These are phyloP conservation scores for Lepidium africanum DNA, from an alignment of 345 rosid species.

Conservation along the genomic window DNA sequence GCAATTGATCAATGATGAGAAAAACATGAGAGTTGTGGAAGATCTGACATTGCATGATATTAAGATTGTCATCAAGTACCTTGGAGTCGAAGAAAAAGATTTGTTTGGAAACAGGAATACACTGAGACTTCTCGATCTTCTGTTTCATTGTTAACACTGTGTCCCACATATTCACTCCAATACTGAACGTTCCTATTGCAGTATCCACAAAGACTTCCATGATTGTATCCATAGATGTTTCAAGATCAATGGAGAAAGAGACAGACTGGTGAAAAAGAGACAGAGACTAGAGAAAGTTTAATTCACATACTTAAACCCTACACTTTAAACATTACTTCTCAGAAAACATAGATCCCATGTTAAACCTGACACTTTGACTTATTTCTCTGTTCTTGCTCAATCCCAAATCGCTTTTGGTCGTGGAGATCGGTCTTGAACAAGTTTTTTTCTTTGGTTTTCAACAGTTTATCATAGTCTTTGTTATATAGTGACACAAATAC, in stretches of 20 bases:
- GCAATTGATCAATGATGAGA: constrained; percentile 13
- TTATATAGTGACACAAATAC: neutral
- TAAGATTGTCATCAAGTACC: constrained; percentile 34
- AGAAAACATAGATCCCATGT: too few species aligned
- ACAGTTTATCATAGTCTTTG: neutral
- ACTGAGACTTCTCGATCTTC: constrained; percentile 49
- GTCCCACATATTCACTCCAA: constrained; percentile 52
- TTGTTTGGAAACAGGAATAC: constrained; percentile 41
- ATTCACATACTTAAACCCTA: too few species aligned
- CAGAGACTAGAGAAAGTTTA: neutral
- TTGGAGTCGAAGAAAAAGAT: constrained; percentile 47
- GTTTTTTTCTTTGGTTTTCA: neutral
- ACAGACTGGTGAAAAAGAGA: neutral
- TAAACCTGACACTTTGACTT: too few species aligned
- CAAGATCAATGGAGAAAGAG: neutral
- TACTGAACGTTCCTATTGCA: constrained; percentile 25
- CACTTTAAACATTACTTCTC: too few species aligned
- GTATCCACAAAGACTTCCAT: constrained; percentile 55
- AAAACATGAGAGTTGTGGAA: constrained; percentile 40
- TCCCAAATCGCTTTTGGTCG: too few species aligned
- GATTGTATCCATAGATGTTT: neutral
- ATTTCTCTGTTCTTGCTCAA: too few species aligned
- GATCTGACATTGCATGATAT: constrained; percentile 33
- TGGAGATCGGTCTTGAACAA: neutral
- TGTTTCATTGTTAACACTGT: constrained; percentile 56